These are phyloP conservation scores for Colletotrichum sublineola DNA, from an alignment of 2,329 filamentous ascomycete species.

Conservation along the genomic window DNA sequence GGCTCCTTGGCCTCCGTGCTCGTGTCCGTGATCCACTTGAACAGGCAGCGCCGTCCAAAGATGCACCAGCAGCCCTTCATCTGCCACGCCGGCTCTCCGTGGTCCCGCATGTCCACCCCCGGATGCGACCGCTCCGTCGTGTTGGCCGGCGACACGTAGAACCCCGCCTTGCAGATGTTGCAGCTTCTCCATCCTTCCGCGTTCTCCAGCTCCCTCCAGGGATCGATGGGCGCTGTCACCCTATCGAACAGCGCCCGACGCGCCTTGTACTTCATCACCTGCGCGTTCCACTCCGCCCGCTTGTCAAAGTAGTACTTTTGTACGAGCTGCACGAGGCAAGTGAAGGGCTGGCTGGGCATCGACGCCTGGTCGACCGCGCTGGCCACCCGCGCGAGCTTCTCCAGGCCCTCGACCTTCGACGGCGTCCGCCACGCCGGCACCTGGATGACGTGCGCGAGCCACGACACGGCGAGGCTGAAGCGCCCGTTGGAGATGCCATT, in stretches of 20 bases:
- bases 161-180: slow-evolving; percentile 15
- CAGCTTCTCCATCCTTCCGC: neutral
- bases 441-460: slow-evolving; percentile 21
- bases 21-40: slow-evolving; percentile 24
- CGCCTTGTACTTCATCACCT: slow-evolving; percentile 25
- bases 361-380: neutral
- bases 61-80: slow-evolving; percentile 23
- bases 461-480: slow-evolving; percentile 14
- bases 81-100: slow-evolving; percentile 30
- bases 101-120: neutral
- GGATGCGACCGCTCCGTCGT: neutral
- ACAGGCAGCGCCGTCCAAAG: slow-evolving; percentile 33
- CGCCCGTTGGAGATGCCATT: slow-evolving; percentile 27
- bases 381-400: slow-evolving; percentile 15
- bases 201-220: neutral
- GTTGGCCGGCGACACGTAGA: slow-evolving; percentile 5
- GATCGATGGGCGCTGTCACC: neutral
- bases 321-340: neutral
- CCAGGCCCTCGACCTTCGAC: slow-evolving; percentile 3
- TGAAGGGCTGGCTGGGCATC: neutral
- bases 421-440: slow-evolving; percentile 14
- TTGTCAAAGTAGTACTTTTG: slow-evolving; percentile 21
- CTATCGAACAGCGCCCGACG: slow-evolving; percentile 21
- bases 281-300: slow-evolving; percentile 19
- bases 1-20: neutral